Evolutionary conservation across 768 basidiomycete genomes (phyloP), one percentile per base, ranked within the genome.

Genomic region (Mycena indigotica): DNA sequence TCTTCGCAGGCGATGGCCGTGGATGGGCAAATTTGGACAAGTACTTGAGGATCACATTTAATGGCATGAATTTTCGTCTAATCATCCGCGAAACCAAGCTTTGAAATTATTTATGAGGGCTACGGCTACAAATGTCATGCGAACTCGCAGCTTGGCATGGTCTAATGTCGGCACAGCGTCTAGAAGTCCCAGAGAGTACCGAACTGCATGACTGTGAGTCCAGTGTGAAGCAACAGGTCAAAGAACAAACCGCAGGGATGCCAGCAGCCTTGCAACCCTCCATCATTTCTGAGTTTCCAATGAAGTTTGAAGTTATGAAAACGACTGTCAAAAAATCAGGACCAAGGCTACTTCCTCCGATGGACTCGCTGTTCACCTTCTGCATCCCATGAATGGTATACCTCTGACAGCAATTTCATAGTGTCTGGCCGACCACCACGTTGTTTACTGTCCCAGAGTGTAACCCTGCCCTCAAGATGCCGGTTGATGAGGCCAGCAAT

Each of bases 291-390:
- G 80, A 76, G 70, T 92, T 91, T 26, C 89, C 89, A 38, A 84
- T 79, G 64, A 81, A 87, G 73, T 92, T 92, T n/a, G 89, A 91
- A 6, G 89, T 92, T 70, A 92, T 88, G 72, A 92, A 89, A 25
- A 91, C 85, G 44, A 92, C 85, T 85, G 19, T 24, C 4, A 15
- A 8, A 21, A 50, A 12, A 38, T 58, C 3, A 59, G 56, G 28
- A 54, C 15, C n/a, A 25, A 24, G 52, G n/a, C n/a, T n/a, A n/a
- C 32, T 54, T 44, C 55, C 28, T 23, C 35, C 50, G 28, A 39
- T 5, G 15, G 17, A 10, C 35, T 25, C 5, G 48, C 15, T 50
- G 23, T 61, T 55, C 64, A 82, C 84, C 86, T 75, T 92, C 89
- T 2, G 89, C 89, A 39, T 83, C 77, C 86, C 87, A 92, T 41